Evolutionary conservation across 2,329 filamentous ascomycete species (phyloP).

Genomic region (Sporothrix pseudoabietina): DNA sequence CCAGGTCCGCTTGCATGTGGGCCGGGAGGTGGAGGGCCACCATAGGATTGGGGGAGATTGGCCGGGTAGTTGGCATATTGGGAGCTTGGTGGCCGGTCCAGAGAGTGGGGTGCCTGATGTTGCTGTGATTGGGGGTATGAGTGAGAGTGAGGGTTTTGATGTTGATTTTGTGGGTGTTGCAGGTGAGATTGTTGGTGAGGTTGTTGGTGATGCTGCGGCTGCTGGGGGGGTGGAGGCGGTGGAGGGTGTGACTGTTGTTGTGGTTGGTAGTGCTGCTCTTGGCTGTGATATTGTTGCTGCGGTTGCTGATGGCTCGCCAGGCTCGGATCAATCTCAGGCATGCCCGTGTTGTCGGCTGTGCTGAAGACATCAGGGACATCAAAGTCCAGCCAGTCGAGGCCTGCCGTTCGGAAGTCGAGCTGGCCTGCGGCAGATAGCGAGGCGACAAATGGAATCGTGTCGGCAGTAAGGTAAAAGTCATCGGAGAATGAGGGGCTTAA

Average conservation of each 20-base stretch:
- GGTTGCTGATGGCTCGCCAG: background rate
- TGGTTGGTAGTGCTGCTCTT: background rate
- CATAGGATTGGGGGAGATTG: background rate
- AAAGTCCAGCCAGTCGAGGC: conserved; percentile 33
- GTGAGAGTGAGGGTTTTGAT: background rate
- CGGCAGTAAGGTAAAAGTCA: conserved; percentile 25
- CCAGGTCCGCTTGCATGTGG: background rate
- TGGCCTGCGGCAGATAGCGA: conserved; percentile 30
- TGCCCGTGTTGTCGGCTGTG: background rate
- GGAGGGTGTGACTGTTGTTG: conserved; percentile 2
- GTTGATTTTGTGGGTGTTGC: background rate
- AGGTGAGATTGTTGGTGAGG: background rate
- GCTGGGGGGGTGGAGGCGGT: background rate
- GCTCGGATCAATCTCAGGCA: background rate
- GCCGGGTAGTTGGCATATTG: background rate
- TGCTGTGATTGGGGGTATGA: background rate
- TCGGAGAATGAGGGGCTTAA: conserved; percentile 29
- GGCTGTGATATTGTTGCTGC: background rate
- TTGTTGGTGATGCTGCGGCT: background rate
- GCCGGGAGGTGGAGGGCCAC: background rate
- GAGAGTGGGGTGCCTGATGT: background rate
- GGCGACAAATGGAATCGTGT: conserved; percentile 26
- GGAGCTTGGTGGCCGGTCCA: background rate
- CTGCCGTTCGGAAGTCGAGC: conserved; percentile 30
- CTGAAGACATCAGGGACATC: conserved; percentile 28